These are phyloP conservation scores for Mycosphaerella sp. DNA, from an alignment of 2,329 filamentous ascomycete genomes.

Conservation along the genomic window DNA sequence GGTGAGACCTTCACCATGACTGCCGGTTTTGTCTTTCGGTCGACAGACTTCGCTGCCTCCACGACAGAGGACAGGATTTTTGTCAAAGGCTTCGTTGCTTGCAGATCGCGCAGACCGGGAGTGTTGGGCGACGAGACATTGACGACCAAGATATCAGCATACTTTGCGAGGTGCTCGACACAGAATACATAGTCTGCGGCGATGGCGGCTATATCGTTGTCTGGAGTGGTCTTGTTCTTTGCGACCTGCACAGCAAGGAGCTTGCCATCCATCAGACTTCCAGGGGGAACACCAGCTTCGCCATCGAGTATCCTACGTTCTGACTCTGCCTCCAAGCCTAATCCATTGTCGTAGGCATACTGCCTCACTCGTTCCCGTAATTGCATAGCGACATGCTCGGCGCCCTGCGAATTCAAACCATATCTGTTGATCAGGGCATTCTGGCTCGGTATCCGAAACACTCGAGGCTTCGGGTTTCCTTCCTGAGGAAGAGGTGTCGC, in stretches of 20 bases:
- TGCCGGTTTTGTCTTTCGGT: slow-evolving; percentile 65
- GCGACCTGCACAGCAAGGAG: slow-evolving; percentile 87
- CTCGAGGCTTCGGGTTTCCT: slow-evolving; percentile 80
- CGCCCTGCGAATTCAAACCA: slow-evolving; percentile 86
- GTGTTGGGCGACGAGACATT: slow-evolving; percentile 98
- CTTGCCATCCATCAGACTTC: slow-evolving; percentile 69
- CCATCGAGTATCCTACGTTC: slow-evolving; percentile 73
- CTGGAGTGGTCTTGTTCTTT: slow-evolving; percentile 92
- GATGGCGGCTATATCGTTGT: slow-evolving; percentile 76
- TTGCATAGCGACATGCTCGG: slow-evolving; percentile 74
- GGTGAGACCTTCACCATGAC: slow-evolving; percentile 99
- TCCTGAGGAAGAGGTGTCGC: slow-evolving; percentile 80
- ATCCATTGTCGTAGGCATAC: slow-evolving; percentile 65
- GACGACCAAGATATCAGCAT: slow-evolving; percentile 93
- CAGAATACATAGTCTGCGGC: slow-evolving; percentile 79
- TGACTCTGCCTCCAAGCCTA: slow-evolving; percentile 56
- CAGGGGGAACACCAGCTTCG: slow-evolving; percentile 68
- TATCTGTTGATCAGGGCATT: slow-evolving; percentile 93
- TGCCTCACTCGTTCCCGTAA: slow-evolving; percentile 70
- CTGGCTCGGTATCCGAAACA: slow-evolving; percentile 78
- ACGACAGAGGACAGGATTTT: slow-evolving; percentile 77
- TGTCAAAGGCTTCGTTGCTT: slow-evolving; percentile 77
- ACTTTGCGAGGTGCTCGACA: slow-evolving; percentile 72
- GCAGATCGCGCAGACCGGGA: slow-evolving; percentile 78
- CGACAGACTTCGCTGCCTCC: slow-evolving; percentile 61